Conservation (phyloP, 176 grass and related monocot species). For the Alloteropsis semialata region DNA sequence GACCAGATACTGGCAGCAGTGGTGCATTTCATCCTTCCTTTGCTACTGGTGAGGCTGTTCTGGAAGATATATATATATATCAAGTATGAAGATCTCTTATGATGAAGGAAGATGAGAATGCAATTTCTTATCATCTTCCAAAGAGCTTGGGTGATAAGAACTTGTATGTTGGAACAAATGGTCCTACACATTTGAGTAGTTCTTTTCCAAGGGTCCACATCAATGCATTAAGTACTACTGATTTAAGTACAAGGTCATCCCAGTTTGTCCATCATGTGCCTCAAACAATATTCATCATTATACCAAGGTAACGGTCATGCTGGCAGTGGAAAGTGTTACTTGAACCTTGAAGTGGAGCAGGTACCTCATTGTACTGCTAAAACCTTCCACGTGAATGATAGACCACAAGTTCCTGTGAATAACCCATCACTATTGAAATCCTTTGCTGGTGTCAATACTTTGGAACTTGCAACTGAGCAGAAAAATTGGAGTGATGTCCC, state of each 20-base stretch:
- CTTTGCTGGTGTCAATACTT: constrained; percentile 1
- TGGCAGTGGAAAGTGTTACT: not conserved
- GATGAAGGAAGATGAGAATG: constrained; percentile 16
- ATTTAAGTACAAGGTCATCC: constrained; percentile 23
- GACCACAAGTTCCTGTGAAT: constrained; percentile 19
- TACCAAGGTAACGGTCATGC: constrained; percentile 20
- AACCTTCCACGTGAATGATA: not conserved
- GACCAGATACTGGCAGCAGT: constrained; percentile 33
- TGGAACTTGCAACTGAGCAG: constrained; percentile 24
- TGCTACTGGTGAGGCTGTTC: constrained; percentile 5
- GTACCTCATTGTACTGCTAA: not conserved
- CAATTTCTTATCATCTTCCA: constrained; percentile 5
- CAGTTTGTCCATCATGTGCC: not conserved
- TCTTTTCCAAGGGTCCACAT: not conserved
- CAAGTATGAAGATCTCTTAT: constrained; percentile 32
- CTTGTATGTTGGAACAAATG: constrained; percentile 4
- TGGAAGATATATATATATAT: constrained; percentile 30
- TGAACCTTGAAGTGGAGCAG: constrained; percentile 11
- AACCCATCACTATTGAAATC: no score
- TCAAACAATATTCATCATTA: not conserved
- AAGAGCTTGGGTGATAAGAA: constrained; percentile 5
- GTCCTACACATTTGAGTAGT: not conserved
- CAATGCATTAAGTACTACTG: constrained; percentile 11
- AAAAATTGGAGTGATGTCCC: constrained; percentile 1
- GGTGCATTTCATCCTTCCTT: constrained; percentile 1